Percentiles rank a stretch among this genome's conserved stretches.
These are phyloP conservation scores for Phaeophleospora eucalypticola DNA, from an alignment of 2,329 filamentous ascomycete species.

Conservation along the genomic window DNA sequence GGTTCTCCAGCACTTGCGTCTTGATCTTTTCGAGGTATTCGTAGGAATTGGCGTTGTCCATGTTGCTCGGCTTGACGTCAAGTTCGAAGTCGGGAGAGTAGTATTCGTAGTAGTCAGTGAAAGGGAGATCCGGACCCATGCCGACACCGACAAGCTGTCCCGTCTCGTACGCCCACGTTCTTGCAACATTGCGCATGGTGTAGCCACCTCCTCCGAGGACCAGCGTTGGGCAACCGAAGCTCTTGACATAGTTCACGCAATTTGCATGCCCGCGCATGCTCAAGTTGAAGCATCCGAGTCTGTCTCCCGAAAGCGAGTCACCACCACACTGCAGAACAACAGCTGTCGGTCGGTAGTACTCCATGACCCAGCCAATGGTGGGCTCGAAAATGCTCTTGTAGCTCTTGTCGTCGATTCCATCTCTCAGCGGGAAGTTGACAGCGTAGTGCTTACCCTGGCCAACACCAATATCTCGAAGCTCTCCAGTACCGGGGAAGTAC, in stretches of 20 bases:
- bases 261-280: conserved; percentile 68
- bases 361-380: conserved; percentile 64
- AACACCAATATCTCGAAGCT: conserved; percentile 64
- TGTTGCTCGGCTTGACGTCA: conserved; percentile 65
- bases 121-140: conserved; percentile 79
- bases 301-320: conserved; percentile 63
- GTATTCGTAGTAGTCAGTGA: conserved; percentile 92
- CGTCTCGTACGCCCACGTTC: conserved; percentile 63
- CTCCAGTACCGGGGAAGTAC: conserved; percentile 67
- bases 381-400: conserved; percentile 68
- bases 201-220: conserved; percentile 66
- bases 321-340: conserved; percentile 67
- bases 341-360: conserved; percentile 63
- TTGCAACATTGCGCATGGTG: conserved; percentile 62
- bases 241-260: conserved; percentile 66
- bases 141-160: conserved; percentile 79
- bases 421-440: conserved; percentile 65
- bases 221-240: conserved; percentile 61
- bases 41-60: conserved; percentile 66
- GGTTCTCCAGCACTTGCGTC: conserved; percentile 61
- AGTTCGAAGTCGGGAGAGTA: conserved; percentile 67
- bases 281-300: conserved; percentile 65
- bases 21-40: conserved; percentile 68
- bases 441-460: conserved; percentile 64
- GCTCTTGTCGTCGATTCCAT: conserved; percentile 64